phyloP scores from a whole-genome alignment of 805 yeast genomes.

The Schwanniomyces pseudopolymorphus region DNA sequence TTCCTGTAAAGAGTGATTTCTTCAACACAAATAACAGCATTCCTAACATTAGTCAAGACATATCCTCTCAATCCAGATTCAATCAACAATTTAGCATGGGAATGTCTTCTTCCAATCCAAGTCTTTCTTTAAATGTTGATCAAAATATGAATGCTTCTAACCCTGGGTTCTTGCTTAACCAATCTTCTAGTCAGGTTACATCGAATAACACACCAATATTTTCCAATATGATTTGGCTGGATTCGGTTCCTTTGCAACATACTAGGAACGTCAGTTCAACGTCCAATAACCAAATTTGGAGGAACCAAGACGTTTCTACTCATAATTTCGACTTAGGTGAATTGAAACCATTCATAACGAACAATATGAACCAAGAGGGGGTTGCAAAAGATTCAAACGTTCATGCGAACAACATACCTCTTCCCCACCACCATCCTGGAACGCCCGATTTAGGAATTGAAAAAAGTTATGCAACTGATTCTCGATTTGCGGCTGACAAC shows the following conservation, averaged over 20 bases:
- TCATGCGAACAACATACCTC: not conserved
- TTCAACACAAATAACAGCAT: slow-evolving; percentile 1
- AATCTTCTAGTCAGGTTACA: not conserved
- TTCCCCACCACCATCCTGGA: not conserved
- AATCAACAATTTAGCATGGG: slow-evolving; percentile 2
- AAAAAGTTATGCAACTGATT: not conserved
- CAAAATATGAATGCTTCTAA: not conserved
- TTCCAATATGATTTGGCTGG: slow-evolving; percentile 9
- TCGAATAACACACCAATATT: not conserved
- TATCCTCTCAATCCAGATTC: slow-evolving; percentile 1
- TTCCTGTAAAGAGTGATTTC: not conserved
- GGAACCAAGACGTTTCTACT: slow-evolving; percentile 14
- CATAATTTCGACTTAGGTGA: slow-evolving; percentile 11
- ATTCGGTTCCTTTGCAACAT: slow-evolving; percentile 11
- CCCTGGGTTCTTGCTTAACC: not conserved
- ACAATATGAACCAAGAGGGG: not conserved
- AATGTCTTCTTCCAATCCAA: not conserved
- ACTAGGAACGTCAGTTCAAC: slow-evolving; percentile 14
- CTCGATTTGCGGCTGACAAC: not conserved
- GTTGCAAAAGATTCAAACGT: not conserved
- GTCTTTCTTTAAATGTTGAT: not conserved
- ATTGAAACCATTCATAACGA: slow-evolving; percentile 11
- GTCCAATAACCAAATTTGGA: slow-evolving; percentile 19
- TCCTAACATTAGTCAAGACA: slow-evolving; percentile 2
- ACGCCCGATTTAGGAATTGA: not conserved